Conservation (phyloP, 257 asterid genomes). For the Petrea volubilis region DNA sequence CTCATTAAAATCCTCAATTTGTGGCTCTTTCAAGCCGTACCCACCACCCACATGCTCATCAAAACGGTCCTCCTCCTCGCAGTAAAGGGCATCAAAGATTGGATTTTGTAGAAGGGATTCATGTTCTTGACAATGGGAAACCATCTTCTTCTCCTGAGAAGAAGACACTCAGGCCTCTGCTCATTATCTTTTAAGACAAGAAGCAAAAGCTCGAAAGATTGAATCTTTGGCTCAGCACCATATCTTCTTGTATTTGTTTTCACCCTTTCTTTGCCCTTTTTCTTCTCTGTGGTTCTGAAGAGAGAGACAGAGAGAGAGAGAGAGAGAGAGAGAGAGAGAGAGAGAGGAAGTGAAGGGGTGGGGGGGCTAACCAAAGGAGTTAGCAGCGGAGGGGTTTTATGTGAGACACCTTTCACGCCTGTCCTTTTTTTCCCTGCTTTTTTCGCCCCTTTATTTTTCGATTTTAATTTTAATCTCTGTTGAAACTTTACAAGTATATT, state of each 20-base stretch:
- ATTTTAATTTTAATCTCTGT: slow-evolving; percentile 23
- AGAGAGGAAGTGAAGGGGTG: slow-evolving; percentile 6
- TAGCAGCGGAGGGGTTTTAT: slow-evolving; percentile 61
- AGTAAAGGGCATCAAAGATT: slow-evolving; percentile 69
- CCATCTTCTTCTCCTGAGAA: slow-evolving; percentile 74
- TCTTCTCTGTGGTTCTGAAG: not conserved
- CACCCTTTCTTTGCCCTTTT: slow-evolving; percentile 16
- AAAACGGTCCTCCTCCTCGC: slow-evolving; percentile 75
- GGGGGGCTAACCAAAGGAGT: slow-evolving; percentile 34
- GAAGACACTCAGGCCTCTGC: slow-evolving; percentile 63
- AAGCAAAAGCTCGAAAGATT: slow-evolving; percentile 34
- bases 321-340: slow-evolving; percentile 8
- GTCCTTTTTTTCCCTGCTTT: slow-evolving; percentile 45
- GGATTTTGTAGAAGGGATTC: slow-evolving; percentile 55
- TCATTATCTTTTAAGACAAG: slow-evolving; percentile 54
- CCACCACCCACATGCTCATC: slow-evolving; percentile 48
- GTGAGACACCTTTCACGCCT: slow-evolving; percentile 73
- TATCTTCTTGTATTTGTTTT: slow-evolving; percentile 33
- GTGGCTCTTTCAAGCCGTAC: slow-evolving; percentile 31
- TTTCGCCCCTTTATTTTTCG: not conserved
- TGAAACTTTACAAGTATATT: slow-evolving; percentile 8
- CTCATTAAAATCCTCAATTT: slow-evolving; percentile 24
- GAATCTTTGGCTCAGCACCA: slow-evolving; percentile 58
- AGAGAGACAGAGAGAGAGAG: slow-evolving; percentile 9
- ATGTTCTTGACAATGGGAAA: slow-evolving; percentile 41